Conservation (phyloP, 2,329 filamentous ascomycete species). For the Epichloe aotearoae region DNA sequence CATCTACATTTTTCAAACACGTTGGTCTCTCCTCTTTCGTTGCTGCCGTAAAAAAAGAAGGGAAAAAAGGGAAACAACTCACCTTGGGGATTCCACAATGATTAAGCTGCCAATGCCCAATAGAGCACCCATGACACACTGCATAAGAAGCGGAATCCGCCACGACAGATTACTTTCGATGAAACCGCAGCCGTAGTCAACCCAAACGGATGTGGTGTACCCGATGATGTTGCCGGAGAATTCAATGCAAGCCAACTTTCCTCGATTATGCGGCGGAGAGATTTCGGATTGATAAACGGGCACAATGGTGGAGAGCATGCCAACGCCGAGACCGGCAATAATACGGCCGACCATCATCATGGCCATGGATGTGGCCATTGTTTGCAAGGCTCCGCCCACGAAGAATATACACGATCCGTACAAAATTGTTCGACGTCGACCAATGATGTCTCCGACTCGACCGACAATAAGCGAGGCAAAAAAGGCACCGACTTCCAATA, state of each 20-base stretch:
- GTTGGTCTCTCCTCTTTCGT: not conserved
- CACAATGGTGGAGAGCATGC: conserved; percentile 81
- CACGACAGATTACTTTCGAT: conserved; percentile 79
- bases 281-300: conserved; percentile 93
- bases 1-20: conserved; percentile 43
- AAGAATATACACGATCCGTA: conserved; percentile 88
- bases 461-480: conserved; percentile 80
- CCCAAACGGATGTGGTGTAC: conserved; percentile 94
- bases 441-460: conserved; percentile 80
- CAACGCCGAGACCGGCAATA: conserved; percentile 74
- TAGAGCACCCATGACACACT: conserved; percentile 85
- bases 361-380: conserved; percentile 65
- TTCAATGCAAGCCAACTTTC: conserved; percentile 92
- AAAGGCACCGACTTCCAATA: conserved; percentile 86
- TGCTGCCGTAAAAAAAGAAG: not conserved
- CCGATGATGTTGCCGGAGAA: conserved; percentile 96
- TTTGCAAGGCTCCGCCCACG: conserved; percentile 72
- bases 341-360: conserved; percentile 84
- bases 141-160: conserved; percentile 80
- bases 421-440: conserved; percentile 76
- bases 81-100: conserved; percentile 95
- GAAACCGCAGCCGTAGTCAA: conserved; percentile 92
- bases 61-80: conserved; percentile 14
- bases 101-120: conserved; percentile 76
- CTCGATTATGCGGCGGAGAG: conserved; percentile 89